Base-by-base conservation (phyloP, 192 early-diverging fungal species). In the Coemansia sp. region DNA sequence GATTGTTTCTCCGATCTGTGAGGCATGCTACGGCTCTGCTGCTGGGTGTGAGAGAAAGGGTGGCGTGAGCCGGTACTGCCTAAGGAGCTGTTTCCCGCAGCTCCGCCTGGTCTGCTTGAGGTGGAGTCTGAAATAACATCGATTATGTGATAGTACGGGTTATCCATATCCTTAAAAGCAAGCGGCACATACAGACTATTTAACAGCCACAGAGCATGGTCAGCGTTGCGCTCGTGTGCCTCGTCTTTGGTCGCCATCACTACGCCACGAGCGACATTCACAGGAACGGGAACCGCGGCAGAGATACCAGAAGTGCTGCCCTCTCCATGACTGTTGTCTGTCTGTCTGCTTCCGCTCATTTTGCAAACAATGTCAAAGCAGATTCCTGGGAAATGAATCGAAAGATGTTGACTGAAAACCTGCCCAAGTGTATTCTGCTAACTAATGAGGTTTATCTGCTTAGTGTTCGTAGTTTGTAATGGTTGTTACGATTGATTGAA, bases 201-300 rank as follows among this genome's bases (percentile, higher is more conserved):
- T 30, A 82, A 55, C 12, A 82, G 66, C 80, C 80, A 82, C 21
- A 82, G 68, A 3, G 65, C 66, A 7, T 74, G 75, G 72, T 82
- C 80, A 7, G 66, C 43, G 31, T 72, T 68, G 42, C 80, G 80
- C 64, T 71, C 68, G 55, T 74, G 55, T 1, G 53, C 37, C 0
- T 61, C 58, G 30, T 73, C 65, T 30, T 65, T 67, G n/a, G 66
- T 59, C 28, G 65, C 20, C 16, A 82, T 43, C 9, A 81, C 49
- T 37, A 72, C 72, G 45, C 75, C 69, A 46, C 74, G 80, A 2
- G 65, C 80, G 16, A 60, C 51, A 13, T 45, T 48, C 12, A 53
- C 63, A 35, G 58, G 59, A 33, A 45, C 61, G 39, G 42, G 49
- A 29, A 1, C 30, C 26, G 34, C 43, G 12, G 28, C 26, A 34